Percentiles rank a stretch among this genome's conserved stretches.
These are phyloP conservation scores for Aspergillus cejpii DNA, from an alignment of 2,329 filamentous ascomycete species.

Conservation along the genomic window DNA sequence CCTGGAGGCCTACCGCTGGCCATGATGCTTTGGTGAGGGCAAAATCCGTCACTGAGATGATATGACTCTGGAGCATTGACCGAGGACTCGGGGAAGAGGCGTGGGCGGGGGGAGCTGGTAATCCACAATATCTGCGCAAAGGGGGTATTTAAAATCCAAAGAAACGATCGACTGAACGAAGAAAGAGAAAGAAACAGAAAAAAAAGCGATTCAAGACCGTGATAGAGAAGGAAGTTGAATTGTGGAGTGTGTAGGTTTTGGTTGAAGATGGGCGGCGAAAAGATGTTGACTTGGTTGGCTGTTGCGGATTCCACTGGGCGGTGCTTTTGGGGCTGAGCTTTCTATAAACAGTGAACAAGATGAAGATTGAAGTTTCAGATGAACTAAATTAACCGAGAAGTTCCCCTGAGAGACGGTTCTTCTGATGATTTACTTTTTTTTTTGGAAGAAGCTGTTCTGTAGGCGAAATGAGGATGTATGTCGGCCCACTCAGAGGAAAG, in stretches of 20 bases:
- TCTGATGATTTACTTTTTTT: not conserved
- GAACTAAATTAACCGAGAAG: not conserved
- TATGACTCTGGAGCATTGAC: conserved; percentile 38
- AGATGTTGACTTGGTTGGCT: not conserved
- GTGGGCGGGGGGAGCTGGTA: conserved; percentile 6
- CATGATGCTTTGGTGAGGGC: conserved; percentile 37
- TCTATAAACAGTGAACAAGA: not conserved
- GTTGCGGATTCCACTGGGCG: not conserved
- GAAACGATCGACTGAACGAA: not conserved
- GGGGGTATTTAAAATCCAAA: not conserved
- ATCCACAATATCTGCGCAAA: conserved; percentile 7
- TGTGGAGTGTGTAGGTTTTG: too few species aligned
- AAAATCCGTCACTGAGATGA: conserved; percentile 29
- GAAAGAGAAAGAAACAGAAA: not conserved
- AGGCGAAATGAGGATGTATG: not conserved
- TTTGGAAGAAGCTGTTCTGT: too few species aligned
- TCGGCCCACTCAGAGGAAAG: not conserved
- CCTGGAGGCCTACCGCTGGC: conserved; percentile 50
- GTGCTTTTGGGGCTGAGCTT: not conserved
- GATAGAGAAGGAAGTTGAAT: too few species aligned
- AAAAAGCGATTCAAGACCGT: not conserved
- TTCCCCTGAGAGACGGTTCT: not conserved
- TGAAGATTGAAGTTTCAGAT: not conserved
- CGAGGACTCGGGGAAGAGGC: conserved; percentile 7
- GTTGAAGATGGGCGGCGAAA: not conserved